Base-by-base conservation (phyloP, 2,329 filamentous ascomycete species). In the Fusarium algeriense region DNA sequence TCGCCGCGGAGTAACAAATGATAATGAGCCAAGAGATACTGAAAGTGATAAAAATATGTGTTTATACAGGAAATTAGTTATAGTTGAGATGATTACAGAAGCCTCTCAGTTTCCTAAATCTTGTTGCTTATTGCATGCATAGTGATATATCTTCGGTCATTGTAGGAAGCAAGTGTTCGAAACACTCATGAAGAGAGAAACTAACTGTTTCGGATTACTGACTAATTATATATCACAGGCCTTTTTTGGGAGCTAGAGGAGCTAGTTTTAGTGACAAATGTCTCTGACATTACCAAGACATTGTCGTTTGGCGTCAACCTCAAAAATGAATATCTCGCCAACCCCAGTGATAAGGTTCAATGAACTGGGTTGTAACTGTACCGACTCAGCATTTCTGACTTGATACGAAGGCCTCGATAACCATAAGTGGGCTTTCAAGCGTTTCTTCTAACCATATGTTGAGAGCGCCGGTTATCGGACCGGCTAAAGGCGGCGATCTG, bases 391-490 rank as follows among this genome's bases (percentile, higher is more conserved):
- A 20, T 14, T 32, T n/a, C 45, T 17, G 28, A n/a, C 11, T 32
- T 34, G 30, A 5, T 49, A 17, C 12, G 14, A 34, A 34, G 20
- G n/a, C 46, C 14, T 49, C 8, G 6, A 11, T 23, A 28, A 34
- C 32, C n/a, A 19, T 5, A 34, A 7, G n/a, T n/a, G 20, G 6
- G 28, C 20, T 20, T 20, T 49, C n/a, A 32, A 48, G 20, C 12
- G 14, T 32, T 49, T 34, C n/a, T 19, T 49, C 20, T 14, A 54
- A 55, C 28, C 40, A 44, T n/a, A 48, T 32, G 17, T 17, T 55
- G 40, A 48, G 30, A 46, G 19, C 23, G 53, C 61, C 63, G 45
- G 44, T 52, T 41, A 59, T 66, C 61, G 63, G 61, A 66, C 34
- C 60, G 40, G 48, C 44, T 43, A 32, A 28, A 30, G 58, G 45